Base-by-base conservation (phyloP, 2,329 filamentous ascomycete genomes). In the Hysterium pulicare region DNA sequence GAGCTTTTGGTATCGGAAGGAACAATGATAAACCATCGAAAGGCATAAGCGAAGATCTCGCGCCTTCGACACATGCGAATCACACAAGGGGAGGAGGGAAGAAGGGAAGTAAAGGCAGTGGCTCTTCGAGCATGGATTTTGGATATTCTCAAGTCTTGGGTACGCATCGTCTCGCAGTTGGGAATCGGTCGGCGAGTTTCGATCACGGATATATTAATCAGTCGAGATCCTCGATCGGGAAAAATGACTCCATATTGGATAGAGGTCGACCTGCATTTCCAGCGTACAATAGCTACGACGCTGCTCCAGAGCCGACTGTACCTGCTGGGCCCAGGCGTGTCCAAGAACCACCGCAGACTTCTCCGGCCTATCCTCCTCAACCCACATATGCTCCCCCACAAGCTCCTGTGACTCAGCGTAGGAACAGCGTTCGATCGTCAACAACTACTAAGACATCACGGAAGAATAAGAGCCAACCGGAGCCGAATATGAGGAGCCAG, bases 281-380 rank as follows among this genome's bases (percentile, higher is more conserved):
- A 38, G 63, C 65, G 30, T 71, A 77, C 57, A 72, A 77, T 54
- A 79, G 85, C 55, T 82, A 84, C 68, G 86, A 93, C 61, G 86
- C 89, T 39, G 90, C 90, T 20, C 90, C 91, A 11, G 91, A 85
- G 28, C 91, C 91, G 4, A 90, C 83, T 21, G 77, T 96, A 26
- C 89, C 88, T 24, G 84, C 78, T 37, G 90, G 90, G 4, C 88
- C 90, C 43, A 81, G 89, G 48, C 71, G 77, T 51, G 55, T 67
- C 34, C 69, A 68, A 32, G 69, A 72, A 19, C 56, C 67, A 42
- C 62, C 26, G 57, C 61, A 47, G 6, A 69, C 71, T 42, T 68
- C 75, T 19, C 59, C 66, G 24, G 51, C 58, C 5, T 61, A 58
- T 50, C 67, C 63, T 55, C 61, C 61, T 36, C 71, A 64, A 50